Evolutionary conservation across 2,329 filamentous ascomycete genomes (phyloP).

Genomic region (Lasiodiplodia sp.): DNA sequence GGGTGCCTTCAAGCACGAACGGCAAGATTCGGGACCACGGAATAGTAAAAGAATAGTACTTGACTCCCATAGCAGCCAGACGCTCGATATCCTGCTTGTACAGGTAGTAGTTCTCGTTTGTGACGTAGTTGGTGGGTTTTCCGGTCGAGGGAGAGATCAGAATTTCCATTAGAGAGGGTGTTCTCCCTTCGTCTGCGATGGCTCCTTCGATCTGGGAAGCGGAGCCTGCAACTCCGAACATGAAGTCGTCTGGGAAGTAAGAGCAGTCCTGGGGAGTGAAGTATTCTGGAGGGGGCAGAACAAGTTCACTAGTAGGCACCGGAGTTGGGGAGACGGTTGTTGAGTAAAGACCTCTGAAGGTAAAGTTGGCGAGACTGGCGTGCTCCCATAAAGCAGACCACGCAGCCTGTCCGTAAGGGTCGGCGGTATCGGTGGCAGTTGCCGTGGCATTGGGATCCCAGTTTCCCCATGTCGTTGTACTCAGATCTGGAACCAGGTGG

Average conservation of each 20-base stretch:
- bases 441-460: constrained; percentile 48
- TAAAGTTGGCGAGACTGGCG: constrained; percentile 47
- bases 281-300: constrained; percentile 44
- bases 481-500: constrained; percentile 44
- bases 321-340: constrained; percentile 50
- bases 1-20: constrained; percentile 55
- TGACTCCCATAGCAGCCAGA: constrained; percentile 46
- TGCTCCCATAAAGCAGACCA: constrained; percentile 49
- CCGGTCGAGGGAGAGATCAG: constrained; percentile 39
- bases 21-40: constrained; percentile 60
- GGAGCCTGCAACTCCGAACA: constrained; percentile 53
- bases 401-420: constrained; percentile 50
- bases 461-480: constrained; percentile 52
- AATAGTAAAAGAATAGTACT: constrained; percentile 53
- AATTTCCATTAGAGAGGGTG: constrained; percentile 50
- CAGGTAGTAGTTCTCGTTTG: constrained; percentile 54
- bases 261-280: constrained; percentile 41
- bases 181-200: constrained; percentile 49
- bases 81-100: constrained; percentile 57
- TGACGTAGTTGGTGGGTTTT: constrained; percentile 37
- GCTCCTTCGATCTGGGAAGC: constrained; percentile 57
- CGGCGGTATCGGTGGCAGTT: constrained; percentile 43
- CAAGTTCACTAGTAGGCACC: constrained; percentile 43
- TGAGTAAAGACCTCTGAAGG: constrained; percentile 50
- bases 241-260: constrained; percentile 45